A percentile compares a stretch with the other conserved stretches of the same genome.
Evolutionary conservation across 306 rosid genomes (phyloP).

Genomic region (Dryas drummondii): DNA sequence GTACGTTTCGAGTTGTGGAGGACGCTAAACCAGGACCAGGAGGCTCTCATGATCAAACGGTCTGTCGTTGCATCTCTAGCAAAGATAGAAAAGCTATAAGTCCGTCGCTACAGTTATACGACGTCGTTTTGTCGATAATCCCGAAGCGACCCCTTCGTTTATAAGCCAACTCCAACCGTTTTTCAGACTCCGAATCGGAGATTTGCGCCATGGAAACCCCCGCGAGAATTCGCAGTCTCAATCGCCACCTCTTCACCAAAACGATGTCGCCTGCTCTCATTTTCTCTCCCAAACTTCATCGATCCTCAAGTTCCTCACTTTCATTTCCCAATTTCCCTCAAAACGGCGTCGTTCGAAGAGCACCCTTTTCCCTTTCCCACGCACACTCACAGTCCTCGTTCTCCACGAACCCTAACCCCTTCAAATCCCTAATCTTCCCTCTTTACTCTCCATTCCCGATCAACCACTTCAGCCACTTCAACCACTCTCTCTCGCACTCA

Average conservation of each 20-base stretch:
- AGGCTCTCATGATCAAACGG: background rate
- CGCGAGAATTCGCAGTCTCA: slow-evolving; percentile 37
- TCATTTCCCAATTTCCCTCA: slow-evolving; percentile 7
- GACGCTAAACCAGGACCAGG: background rate
- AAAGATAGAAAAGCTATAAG: background rate
- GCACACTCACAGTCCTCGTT: slow-evolving; percentile 28
- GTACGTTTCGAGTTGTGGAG: slow-evolving; percentile 10
- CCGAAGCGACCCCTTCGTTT: background rate
- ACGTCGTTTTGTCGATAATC: background rate
- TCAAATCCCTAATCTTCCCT: slow-evolving; percentile 40
- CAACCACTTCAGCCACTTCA: slow-evolving; percentile 16
- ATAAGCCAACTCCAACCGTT: background rate
- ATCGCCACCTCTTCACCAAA: slow-evolving; percentile 42
- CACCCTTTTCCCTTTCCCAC: slow-evolving; percentile 31
- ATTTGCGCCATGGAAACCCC: slow-evolving; percentile 56
- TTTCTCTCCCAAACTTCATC: slow-evolving; percentile 4
- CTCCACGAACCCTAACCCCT: slow-evolving; percentile 28
- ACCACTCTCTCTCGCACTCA: slow-evolving; percentile 28
- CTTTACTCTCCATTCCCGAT: slow-evolving; percentile 35
- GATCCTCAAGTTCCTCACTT: slow-evolving; percentile 13
- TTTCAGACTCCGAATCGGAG: background rate
- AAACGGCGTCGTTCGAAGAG: slow-evolving; percentile 3
- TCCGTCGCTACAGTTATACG: background rate
- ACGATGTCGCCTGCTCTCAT: slow-evolving; percentile 15
- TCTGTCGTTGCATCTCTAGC: background rate